Conservation (phyloP, 2,329 filamentous ascomycete genomes). For the Colletotrichum simmondsii region DNA sequence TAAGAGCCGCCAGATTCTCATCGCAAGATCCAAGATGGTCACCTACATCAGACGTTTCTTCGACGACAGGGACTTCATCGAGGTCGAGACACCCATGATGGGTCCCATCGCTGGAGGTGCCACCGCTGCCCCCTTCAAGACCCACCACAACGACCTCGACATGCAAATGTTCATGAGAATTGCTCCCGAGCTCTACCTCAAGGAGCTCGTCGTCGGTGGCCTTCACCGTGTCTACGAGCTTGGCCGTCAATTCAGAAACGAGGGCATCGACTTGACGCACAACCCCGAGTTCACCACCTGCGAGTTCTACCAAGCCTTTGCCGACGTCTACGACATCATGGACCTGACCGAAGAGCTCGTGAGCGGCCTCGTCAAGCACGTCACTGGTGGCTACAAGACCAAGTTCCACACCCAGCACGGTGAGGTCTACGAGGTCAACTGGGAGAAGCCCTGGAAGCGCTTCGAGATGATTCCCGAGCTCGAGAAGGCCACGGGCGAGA, state of each 20-base stretch:
- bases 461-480: constrained; percentile 96
- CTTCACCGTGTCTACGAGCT: constrained; percentile 96
- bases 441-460: constrained; percentile 92
- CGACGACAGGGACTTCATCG: constrained; percentile 86
- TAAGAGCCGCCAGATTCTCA: constrained; percentile 82
- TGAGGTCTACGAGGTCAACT: constrained; percentile 92
- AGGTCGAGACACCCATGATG: constrained; percentile 98
- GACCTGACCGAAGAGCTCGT: constrained; percentile 93
- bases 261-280: constrained; percentile 91
- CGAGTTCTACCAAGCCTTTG: constrained; percentile 97
- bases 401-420: constrained; percentile 88
- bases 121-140: constrained; percentile 93
- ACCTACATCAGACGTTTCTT: constrained; percentile 91
- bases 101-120: constrained; percentile 95
- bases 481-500: constrained; percentile 90
- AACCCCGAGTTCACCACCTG: constrained; percentile 98
- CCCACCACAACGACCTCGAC: constrained; percentile 94
- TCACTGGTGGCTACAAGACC: constrained; percentile 88
- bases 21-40: constrained; percentile 88
- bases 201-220: constrained; percentile 94
- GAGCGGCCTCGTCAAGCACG: constrained; percentile 85
- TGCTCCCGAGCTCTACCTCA: constrained; percentile 95
- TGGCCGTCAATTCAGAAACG: constrained; percentile 95
- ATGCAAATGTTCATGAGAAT: constrained; percentile 89
- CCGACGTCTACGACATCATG: constrained; percentile 91